Conservation (phyloP, 2,329 filamentous ascomycete genomes). For the Arthrobotrys iridis region DNA sequence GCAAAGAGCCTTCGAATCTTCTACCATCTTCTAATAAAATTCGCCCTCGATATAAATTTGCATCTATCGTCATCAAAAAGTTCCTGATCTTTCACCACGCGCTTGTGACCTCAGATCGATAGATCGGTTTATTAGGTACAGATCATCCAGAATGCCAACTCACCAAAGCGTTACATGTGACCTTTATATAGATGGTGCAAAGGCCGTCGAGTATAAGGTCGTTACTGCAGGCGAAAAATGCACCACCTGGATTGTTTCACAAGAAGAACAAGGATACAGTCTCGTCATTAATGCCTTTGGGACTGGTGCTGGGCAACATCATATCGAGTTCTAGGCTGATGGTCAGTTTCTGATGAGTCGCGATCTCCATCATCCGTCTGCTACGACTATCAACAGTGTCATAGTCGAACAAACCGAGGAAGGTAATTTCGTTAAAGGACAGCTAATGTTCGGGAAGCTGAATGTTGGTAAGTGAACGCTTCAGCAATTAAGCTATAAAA, state of each 20-base stretch:
- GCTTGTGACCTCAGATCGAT: not conserved
- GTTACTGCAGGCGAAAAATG: not conserved
- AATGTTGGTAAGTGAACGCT: not conserved
- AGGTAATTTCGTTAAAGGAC: not conserved
- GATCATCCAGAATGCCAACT: conserved; percentile 8
- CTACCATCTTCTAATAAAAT: too few relatives aligned
- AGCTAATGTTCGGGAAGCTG: not conserved
- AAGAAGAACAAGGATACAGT: conserved; percentile 2
- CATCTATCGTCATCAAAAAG: too few relatives aligned
- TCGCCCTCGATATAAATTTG: too few relatives aligned
- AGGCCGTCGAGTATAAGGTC: not conserved
- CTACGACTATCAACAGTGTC: not conserved
- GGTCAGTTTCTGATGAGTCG: not conserved
- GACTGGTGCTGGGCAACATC: not conserved
- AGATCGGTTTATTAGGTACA: not conserved
- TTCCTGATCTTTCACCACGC: not conserved
- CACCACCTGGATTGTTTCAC: not conserved
- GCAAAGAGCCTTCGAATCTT: too few relatives aligned
- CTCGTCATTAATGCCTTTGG: not conserved
- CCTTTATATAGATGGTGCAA: not conserved
- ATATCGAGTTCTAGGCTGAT: not conserved
- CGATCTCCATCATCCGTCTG: not conserved
- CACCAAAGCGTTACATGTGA: conserved; percentile 17
- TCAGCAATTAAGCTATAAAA: too few relatives aligned
- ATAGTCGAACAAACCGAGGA: not conserved